A percentile compares a stretch with the other conserved stretches of the same genome.
Evolutionary conservation across 139 green algal genomes (phyloP).

Genomic region (Eudorina sp.): DNA sequence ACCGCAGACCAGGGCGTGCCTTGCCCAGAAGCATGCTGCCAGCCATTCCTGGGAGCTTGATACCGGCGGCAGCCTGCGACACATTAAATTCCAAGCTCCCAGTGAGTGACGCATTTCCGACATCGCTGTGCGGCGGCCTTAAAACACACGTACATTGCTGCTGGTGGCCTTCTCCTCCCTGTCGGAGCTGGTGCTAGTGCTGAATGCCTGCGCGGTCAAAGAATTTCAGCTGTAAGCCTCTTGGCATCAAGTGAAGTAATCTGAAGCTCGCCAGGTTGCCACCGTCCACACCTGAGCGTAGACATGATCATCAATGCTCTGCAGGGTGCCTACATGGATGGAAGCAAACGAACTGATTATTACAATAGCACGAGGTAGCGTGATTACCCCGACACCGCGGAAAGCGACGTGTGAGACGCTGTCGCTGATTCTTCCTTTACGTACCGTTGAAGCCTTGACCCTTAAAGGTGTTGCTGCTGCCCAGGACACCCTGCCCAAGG

Average conservation of each 20-base stretch:
- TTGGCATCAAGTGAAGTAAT: constrained; percentile 3
- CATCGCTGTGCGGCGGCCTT: constrained; percentile 1
- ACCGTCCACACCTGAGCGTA: constrained; percentile 17
- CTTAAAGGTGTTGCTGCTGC: constrained; percentile 44
- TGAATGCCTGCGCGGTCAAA: constrained; percentile 1
- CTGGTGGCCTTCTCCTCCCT: background rate
- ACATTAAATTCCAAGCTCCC: no score
- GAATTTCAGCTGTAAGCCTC: background rate
- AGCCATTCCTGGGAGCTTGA: constrained; percentile 41
- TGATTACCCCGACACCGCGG: background rate
- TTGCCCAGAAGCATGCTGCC: constrained; percentile 43
- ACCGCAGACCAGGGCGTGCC: background rate
- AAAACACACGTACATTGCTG: constrained; percentile 4
- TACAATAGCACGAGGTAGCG: constrained; percentile 13
- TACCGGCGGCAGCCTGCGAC: background rate
- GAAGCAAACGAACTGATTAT: no score
- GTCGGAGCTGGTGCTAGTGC: constrained; percentile 12
- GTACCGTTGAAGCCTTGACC: constrained; percentile 38
- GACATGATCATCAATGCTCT: constrained; percentile 34
- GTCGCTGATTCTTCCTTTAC: background rate
- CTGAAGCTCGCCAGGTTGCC: background rate
- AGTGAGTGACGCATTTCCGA: background rate
- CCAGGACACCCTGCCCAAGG: constrained; percentile 16
- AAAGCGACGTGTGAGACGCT: background rate
- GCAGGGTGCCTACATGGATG: constrained; percentile 15